phyloP scores from a whole-genome alignment of 306 rosid species.

The Gleditsia sinensis region DNA sequence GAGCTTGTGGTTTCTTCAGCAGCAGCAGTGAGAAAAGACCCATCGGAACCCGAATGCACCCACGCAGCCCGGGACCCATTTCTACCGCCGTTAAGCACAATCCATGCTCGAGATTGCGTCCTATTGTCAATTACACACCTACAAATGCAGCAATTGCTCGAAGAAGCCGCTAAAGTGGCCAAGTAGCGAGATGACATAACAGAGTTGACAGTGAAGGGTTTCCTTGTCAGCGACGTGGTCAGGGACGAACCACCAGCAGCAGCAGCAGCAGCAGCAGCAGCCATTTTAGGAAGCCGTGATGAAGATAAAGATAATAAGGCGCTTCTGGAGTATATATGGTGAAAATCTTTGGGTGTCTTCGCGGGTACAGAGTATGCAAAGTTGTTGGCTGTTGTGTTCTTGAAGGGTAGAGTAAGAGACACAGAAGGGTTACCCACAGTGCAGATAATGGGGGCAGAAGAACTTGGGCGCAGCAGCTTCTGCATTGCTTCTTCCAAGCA shows the following conservation, averaged over 20 bases:
- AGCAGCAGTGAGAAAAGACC: constrained; percentile 38
- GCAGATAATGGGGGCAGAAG: constrained; percentile 49
- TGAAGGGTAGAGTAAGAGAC: not conserved
- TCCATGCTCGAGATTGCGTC: constrained; percentile 49
- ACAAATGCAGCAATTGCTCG: constrained; percentile 40
- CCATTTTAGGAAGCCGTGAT: not conserved
- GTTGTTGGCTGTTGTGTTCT: not conserved
- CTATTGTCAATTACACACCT: constrained; percentile 34
- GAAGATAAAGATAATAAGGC: not conserved
- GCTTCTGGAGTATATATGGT: not conserved
- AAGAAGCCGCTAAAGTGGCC: constrained; percentile 17
- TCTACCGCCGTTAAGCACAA: constrained; percentile 40
- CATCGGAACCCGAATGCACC: constrained; percentile 42
- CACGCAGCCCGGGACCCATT: constrained; percentile 31
- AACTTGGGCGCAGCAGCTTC: constrained; percentile 64
- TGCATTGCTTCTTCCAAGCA: constrained; percentile 68
- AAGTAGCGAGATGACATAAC: constrained; percentile 21
- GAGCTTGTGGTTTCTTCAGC: constrained; percentile 24
- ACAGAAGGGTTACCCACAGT: constrained; percentile 40
- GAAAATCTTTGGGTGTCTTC: not conserved
- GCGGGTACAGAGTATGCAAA: constrained; percentile 24
- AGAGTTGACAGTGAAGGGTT: constrained; percentile 17
- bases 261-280: not conserved
- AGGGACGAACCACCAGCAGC: not conserved
- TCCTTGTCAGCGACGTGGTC: not conserved